A percentile compares a stretch with the other conserved stretches of the same genome.
Conservation (phyloP, 1,284 basidiomycete genomes). For the Malassezia sympodialis region DNA sequence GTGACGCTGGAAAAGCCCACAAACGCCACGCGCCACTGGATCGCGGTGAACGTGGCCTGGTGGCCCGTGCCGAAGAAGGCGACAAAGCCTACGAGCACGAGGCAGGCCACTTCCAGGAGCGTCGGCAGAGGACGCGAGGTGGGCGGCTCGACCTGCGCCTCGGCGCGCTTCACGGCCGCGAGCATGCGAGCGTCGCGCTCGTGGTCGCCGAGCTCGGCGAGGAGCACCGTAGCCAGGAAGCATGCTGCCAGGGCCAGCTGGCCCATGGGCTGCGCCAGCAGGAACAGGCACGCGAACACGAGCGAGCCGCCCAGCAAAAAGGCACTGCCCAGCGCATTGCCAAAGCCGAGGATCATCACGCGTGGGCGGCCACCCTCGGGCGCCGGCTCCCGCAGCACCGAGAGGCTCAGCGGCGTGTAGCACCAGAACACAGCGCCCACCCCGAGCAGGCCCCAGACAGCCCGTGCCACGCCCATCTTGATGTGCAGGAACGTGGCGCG, state of each 20-base stretch:
- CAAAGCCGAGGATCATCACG: slow-evolving; percentile 69
- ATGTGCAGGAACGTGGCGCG: slow-evolving; percentile 17
- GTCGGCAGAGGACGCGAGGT: slow-evolving; percentile 7
- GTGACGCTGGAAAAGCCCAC: slow-evolving; percentile 55
- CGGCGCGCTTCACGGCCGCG: slow-evolving; percentile 1
- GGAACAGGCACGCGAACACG: slow-evolving; percentile 58
- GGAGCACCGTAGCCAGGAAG: slow-evolving; percentile 52
- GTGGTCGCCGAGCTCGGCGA: slow-evolving; percentile 33
- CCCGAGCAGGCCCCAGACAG: slow-evolving; percentile 20
- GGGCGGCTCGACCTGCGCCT: neutral
- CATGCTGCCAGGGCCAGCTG: slow-evolving; percentile 64
- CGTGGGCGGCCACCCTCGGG: slow-evolving; percentile 12
- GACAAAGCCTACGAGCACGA: slow-evolving; percentile 48
- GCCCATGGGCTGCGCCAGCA: slow-evolving; percentile 66
- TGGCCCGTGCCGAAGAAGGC: slow-evolving; percentile 83
- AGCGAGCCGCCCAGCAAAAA: slow-evolving; percentile 72
- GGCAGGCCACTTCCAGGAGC: slow-evolving; percentile 18
- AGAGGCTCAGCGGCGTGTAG: slow-evolving; percentile 38
- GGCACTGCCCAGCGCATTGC: slow-evolving; percentile 77
- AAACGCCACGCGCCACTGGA: slow-evolving; percentile 95
- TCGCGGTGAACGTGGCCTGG: slow-evolving; percentile 73
- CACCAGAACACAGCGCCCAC: slow-evolving; percentile 29
- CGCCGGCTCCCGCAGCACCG: slow-evolving; percentile 20
- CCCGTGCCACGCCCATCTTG: slow-evolving; percentile 24
- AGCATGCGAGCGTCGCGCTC: slow-evolving; percentile 29